Base-by-base conservation (phyloP, 2,329 filamentous ascomycete species). In the Colletotrichum melonis region DNA sequence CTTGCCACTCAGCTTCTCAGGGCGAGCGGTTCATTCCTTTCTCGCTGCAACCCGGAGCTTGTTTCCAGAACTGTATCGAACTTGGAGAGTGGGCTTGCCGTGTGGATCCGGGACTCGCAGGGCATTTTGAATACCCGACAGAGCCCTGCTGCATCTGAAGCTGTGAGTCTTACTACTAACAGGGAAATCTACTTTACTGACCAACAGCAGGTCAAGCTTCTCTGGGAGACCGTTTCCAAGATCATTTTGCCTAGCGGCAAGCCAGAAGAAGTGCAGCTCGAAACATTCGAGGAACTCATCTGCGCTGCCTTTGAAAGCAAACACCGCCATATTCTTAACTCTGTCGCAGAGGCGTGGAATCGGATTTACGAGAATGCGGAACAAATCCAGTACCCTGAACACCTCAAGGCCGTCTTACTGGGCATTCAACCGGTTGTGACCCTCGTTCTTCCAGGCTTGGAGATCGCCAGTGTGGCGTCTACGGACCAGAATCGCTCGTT, bases 261-360 rank as follows among this genome's bases (percentile, higher is more conserved):
- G 19, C 78, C 85, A 0, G 81, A 83, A 6, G 82, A 83, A 16
- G 79, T 84, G 22, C 84, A 90, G 5, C 84, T 92, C 12, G 84
- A 83, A 9, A 80, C 84, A 1, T 81, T 95, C 3, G 89, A 92
- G 76, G 80, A 82, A 3, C 78, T 92, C 5, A 79, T 92, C 19
- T 87, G 85, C 55, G 86, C 88, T 12, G 89, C 87, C 1, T 92
- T 88, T 81, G 88, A 81, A 75, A 92, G 84, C 84, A 92, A 84
- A 80, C 93, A 87, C 78, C 83, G 78, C 69, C 84, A 80, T 73
- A 88, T 85, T 77, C 93, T 84, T 74, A 91, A 82, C 80, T 86
- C 79, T 78, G 83, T 87, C 22, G 82, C 85, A 49, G 82, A 84
- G 28, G 77, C 86, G 74, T 98, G 95, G 95, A 95, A 95, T 76